Evolutionary conservation across 805 yeast species (phyloP), one percentile per base, ranked within the genome.

Genomic region (Debaryomyces hansenii): DNA sequence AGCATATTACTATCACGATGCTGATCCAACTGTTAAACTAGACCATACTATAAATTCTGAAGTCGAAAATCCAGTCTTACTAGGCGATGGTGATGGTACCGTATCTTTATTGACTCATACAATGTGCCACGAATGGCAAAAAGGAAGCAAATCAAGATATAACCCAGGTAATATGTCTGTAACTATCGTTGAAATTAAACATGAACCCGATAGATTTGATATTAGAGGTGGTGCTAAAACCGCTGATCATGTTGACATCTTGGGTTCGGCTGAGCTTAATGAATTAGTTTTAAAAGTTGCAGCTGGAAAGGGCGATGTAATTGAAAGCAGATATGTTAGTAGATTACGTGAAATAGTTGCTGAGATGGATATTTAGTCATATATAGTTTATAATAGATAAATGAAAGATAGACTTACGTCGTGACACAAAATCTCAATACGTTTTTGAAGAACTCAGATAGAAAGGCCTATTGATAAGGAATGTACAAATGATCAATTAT

Each of bases 41-140:
- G 82, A 86, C 50, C 77, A 87, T 46, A 79, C 92, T 0, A 88
- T 94, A 42, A 90, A 87, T 54, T 67, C 79, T 20, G 87, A 80
- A 8, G 74, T 78, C 35, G 72, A 68, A 4, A 72, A 78, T 32
- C 84, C 96, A 0, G 97, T 94, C 0, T 75, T 77, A 32, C 74
- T 89, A 59, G 85, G 96, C 1, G 96, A 94, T 60, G 99, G 99
- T 21, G 99, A 94, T 65, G 99, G 99, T 4, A 94, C 99, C 0
- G 87, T 94, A 4, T 89, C 96, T 2, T 58, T 94, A 16, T 67
- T 90, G 52, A 84, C 97, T 0, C 98, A 94, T 58, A 57, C 89
- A 1, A 88, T 90, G 82, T 89, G 96, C 60, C 97, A 94, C 60
- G 84, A 86, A 60, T 91, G 97, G 97, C 83, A 83, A 55, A 79